Evolutionary conservation across 495 filamentous ascomycete species (phyloP).

Genomic region (Cenococcum geophilum): DNA sequence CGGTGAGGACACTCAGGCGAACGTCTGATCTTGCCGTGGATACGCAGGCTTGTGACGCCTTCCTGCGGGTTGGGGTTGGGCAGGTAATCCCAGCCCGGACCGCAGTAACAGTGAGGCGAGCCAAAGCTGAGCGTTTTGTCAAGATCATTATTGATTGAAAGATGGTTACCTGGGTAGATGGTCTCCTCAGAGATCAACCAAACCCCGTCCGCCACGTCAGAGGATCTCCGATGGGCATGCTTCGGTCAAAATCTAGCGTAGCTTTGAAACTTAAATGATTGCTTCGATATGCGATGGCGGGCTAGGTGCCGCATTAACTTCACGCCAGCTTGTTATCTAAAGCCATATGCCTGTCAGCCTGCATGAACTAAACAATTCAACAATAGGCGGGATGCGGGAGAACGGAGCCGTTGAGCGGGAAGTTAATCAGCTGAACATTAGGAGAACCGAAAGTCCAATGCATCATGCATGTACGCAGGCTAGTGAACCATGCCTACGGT

Average conservation of each 20-base stretch:
- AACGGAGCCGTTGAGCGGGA: constrained; percentile 29
- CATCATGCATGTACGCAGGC: constrained; percentile 20
- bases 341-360: constrained; percentile 28
- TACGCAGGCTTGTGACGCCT: constrained; percentile 23
- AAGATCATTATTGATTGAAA: constrained; percentile 28
- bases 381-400: constrained; percentile 30
- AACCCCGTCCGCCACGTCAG: constrained; percentile 35
- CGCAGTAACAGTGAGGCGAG: constrained; percentile 22
- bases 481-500: constrained; percentile 24
- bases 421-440: constrained; percentile 31
- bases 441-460: constrained; percentile 20
- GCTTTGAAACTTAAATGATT: constrained; percentile 30
- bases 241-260: constrained; percentile 33
- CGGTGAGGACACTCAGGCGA: constrained; percentile 28
- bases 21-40: constrained; percentile 30
- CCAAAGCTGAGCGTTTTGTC: constrained; percentile 23
- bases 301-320: constrained; percentile 31
- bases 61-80: constrained; percentile 17
- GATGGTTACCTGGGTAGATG: constrained; percentile 21
- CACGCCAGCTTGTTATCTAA: constrained; percentile 31
- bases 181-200: constrained; percentile 32
- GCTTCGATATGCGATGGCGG: constrained; percentile 33
- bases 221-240: constrained; percentile 36
- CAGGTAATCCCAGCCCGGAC: constrained; percentile 25
- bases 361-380: constrained; percentile 31